A percentile compares a stretch with the other conserved stretches of the same genome.
Conservation (phyloP, 352 stramenopile species). For the Pythium myriotylum region DNA sequence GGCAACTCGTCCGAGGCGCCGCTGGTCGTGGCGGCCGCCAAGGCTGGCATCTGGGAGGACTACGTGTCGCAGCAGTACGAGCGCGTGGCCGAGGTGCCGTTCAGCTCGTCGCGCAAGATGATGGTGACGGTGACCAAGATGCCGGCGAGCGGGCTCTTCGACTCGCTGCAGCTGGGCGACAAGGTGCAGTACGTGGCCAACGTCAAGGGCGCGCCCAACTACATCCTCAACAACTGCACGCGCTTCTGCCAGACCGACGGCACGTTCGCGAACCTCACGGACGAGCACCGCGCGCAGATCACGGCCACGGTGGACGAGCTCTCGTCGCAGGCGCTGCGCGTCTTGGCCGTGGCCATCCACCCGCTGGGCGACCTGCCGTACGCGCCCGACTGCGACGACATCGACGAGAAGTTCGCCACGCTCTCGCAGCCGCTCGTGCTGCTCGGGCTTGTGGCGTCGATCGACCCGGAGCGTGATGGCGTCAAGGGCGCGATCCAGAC, state of each 20-base stretch:
- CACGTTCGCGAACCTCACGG: slow-evolving; percentile 42
- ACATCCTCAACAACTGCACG: slow-evolving; percentile 72
- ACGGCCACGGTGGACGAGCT: slow-evolving; percentile 60
- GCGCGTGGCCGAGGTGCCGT: slow-evolving; percentile 91
- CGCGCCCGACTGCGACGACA: slow-evolving; percentile 43
- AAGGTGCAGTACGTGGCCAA: slow-evolving; percentile 52
- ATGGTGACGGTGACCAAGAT: slow-evolving; percentile 89
- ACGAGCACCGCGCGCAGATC: slow-evolving; percentile 51
- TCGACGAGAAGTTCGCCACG: slow-evolving; percentile 69
- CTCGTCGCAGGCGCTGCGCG: slow-evolving; percentile 79
- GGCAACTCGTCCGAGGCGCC: slow-evolving; percentile 80
- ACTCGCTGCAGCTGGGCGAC: slow-evolving; percentile 36
- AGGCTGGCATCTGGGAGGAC: slow-evolving; percentile 69
- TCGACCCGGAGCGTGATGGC: slow-evolving; percentile 74
- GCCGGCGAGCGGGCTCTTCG: slow-evolving; percentile 43
- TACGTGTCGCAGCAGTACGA: slow-evolving; percentile 58
- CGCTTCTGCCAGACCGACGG: slow-evolving; percentile 53
- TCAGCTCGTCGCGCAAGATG: slow-evolving; percentile 94
- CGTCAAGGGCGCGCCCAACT: slow-evolving; percentile 75
- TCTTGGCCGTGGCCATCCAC: slow-evolving; percentile 91
- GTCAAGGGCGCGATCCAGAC: slow-evolving; percentile 57
- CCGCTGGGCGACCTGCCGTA: slow-evolving; percentile 55
- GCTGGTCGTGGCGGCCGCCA: slow-evolving; percentile 71
- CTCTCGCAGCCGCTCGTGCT: slow-evolving; percentile 86
- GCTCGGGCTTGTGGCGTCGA: slow-evolving; percentile 93